Evolutionary conservation across 1,284 basidiomycete species (phyloP).

Genomic region (Ganoderma lucidum): DNA sequence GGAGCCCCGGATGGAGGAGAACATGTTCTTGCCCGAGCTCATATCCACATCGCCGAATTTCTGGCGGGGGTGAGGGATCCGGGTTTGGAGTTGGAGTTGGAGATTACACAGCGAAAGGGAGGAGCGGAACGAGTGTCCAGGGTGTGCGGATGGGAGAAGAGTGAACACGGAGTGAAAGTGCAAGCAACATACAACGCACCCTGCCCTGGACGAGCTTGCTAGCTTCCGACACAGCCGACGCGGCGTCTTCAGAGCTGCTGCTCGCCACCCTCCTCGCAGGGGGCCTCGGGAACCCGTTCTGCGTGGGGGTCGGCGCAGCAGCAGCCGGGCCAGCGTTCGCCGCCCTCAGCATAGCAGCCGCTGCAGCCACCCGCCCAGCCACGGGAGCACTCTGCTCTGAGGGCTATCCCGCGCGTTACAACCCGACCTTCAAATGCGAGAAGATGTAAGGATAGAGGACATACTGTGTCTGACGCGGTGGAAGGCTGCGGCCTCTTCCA

Average conservation of each 20-base stretch:
- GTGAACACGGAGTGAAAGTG: background rate
- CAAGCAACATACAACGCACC: constrained; percentile 36
- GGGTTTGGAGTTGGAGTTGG: background rate
- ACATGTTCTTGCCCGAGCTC: constrained; percentile 58
- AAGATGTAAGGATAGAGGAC: background rate
- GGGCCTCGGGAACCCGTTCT: constrained; percentile 34
- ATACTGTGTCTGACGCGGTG: constrained; percentile 26
- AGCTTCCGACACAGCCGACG: constrained; percentile 16
- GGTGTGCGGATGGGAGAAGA: background rate
- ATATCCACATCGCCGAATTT: constrained; percentile 68
- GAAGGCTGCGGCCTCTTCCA: constrained; percentile 27
- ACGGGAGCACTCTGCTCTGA: background rate
- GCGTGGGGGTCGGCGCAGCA: constrained; percentile 9
- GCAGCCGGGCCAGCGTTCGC: constrained; percentile 18
- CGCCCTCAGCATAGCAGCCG: constrained; percentile 37
- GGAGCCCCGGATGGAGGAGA: constrained; percentile 54
- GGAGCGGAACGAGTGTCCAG: background rate
- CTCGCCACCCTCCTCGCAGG: constrained; percentile 35
- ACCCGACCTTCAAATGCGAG: background rate
- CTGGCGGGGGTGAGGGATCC: constrained; percentile 41
- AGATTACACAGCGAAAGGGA: background rate
- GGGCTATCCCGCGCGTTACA: background rate
- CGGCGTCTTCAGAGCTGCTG: constrained; percentile 28
- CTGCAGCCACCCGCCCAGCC: constrained; percentile 41
- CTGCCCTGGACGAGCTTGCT: constrained; percentile 37